Evolutionary conservation across 768 basidiomycete genomes (phyloP).

Genomic region (Pulveroboletus sp.): DNA sequence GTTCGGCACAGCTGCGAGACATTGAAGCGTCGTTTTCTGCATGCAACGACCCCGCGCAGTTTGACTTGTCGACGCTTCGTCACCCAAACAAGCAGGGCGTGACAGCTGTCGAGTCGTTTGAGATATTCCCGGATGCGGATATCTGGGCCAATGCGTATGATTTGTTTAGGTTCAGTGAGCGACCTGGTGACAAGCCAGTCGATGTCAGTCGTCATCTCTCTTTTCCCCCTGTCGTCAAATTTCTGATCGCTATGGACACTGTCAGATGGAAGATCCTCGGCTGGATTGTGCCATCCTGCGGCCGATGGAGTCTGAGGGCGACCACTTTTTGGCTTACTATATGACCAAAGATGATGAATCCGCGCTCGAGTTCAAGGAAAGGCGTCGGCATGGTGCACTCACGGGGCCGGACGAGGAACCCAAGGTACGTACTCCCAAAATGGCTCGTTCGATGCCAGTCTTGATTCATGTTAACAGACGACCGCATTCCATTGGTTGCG

Average conservation of each 20-base stretch:
- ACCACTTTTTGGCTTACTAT: slow-evolving; percentile 85
- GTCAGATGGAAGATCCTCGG: slow-evolving; percentile 76
- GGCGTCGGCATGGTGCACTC: slow-evolving; percentile 41
- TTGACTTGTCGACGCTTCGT: slow-evolving; percentile 54
- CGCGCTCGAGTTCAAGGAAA: slow-evolving; percentile 63
- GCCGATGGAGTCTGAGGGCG: slow-evolving; percentile 85
- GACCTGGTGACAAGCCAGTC: slow-evolving; percentile 72
- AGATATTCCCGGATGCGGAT: slow-evolving; percentile 79
- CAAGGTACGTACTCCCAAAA: slow-evolving; percentile 42
- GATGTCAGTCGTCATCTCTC: slow-evolving; percentile 48
- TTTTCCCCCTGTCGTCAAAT: neutral
- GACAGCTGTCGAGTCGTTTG: slow-evolving; percentile 76
- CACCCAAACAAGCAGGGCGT: slow-evolving; percentile 81
- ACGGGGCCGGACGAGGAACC: slow-evolving; percentile 52
- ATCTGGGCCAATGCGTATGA: slow-evolving; percentile 92
- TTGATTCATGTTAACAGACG: slow-evolving; percentile 38
- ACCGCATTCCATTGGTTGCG: slow-evolving; percentile 75
- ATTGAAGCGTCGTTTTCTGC: slow-evolving; percentile 77
- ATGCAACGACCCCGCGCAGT: slow-evolving; percentile 48
- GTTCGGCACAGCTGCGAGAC: slow-evolving; percentile 68
- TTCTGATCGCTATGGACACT: neutral
- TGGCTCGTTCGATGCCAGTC: neutral
- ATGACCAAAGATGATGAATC: slow-evolving; percentile 74
- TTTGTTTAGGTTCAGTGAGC: slow-evolving; percentile 80
- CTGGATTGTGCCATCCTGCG: slow-evolving; percentile 83